A percentile compares a stretch with the other conserved stretches of the same genome.
Evolutionary conservation across 73 alveolate species (phyloP).

Genomic region (Stentor coeruleus): DNA sequence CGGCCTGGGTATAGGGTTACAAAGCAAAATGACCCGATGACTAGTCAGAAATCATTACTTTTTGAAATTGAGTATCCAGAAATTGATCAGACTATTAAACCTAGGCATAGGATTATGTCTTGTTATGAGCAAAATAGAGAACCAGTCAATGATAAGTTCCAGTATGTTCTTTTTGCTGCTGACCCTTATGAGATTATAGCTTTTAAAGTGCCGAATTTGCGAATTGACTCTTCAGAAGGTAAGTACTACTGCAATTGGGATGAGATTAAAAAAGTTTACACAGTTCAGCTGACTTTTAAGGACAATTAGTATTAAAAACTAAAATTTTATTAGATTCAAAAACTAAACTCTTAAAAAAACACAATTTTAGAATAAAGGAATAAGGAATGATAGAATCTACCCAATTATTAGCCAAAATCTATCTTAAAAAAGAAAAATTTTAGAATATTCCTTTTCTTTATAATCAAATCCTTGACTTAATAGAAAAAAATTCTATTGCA

Average conservation of each 20-base stretch:
- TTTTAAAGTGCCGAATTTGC: slow-evolving; percentile 83
- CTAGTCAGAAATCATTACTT: slow-evolving; percentile 88
- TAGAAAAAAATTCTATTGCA: too few relatives aligned
- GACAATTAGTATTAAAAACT: not conserved
- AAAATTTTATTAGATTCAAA: too few relatives aligned
- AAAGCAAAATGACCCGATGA: slow-evolving; percentile 92
- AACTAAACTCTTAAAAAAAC: too few relatives aligned
- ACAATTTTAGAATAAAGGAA: too few relatives aligned
- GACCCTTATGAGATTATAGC: slow-evolving; percentile 99
- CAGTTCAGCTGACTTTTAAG: slow-evolving; percentile 48
- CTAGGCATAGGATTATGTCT: slow-evolving; percentile 96
- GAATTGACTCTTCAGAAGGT: slow-evolving; percentile 73
- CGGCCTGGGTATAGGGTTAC: slow-evolving; percentile 99
- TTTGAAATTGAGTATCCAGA: slow-evolving; percentile 98
- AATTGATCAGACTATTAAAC: slow-evolving; percentile 68
- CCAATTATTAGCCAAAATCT: too few relatives aligned
- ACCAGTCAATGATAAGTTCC: slow-evolving; percentile 80
- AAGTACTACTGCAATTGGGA: slow-evolving; percentile 85
- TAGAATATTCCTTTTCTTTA: too few relatives aligned
- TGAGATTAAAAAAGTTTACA: slow-evolving; percentile 60
- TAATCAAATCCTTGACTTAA: too few relatives aligned
- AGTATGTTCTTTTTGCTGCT: slow-evolving; percentile 97
- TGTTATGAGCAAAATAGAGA: slow-evolving; percentile 93
- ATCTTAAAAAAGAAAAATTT: too few relatives aligned
- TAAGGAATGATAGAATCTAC: too few relatives aligned